Evolutionary conservation across 495 filamentous ascomycete genomes (phyloP).

Genomic region (Parathielavia hyrcaniae): DNA sequence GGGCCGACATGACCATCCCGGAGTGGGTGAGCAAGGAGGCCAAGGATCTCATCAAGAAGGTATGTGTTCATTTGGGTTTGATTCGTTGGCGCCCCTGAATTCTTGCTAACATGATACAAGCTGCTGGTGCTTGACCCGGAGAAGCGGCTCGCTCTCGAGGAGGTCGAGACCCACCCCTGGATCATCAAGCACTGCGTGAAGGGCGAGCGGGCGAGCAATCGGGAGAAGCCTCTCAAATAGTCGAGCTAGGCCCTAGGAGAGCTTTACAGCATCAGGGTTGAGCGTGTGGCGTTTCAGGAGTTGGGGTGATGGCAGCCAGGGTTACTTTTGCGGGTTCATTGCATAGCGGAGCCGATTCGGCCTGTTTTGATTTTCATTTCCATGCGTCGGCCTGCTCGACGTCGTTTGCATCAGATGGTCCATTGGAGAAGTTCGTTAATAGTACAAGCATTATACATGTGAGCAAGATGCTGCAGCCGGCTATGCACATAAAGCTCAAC

Average conservation of each 20-base stretch:
- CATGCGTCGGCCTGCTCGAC: background rate
- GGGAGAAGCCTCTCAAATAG: conserved; percentile 37
- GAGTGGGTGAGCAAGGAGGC: conserved; percentile 87
- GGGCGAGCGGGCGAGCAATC: conserved; percentile 56
- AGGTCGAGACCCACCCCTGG: conserved; percentile 90
- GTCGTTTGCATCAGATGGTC: conserved; percentile 1
- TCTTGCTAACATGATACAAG: conserved; percentile 40
- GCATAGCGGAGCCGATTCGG: conserved; percentile 15
- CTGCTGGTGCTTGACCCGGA: conserved; percentile 90
- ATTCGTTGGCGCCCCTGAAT: background rate
- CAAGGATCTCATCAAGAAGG: conserved; percentile 84
- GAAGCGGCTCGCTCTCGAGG: conserved; percentile 82
- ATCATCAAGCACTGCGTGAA: conserved; percentile 93
- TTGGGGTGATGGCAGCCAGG: background rate
- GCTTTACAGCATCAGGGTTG: conserved; percentile 4
- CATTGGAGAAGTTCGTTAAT: conserved; percentile 6
- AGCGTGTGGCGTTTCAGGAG: conserved; percentile 18
- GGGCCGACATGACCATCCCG: conserved; percentile 88
- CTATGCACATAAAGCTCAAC: conserved; percentile 55
- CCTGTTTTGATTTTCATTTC: conserved; percentile 9
- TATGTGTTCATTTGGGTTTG: conserved; percentile 31
- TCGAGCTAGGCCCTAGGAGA: background rate
- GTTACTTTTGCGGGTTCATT: conserved; percentile 7
- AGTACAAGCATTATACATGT: conserved; percentile 12
- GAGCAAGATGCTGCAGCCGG: background rate